A percentile compares a stretch with the other conserved stretches of the same genome.
Conservation (phyloP, 352 stramenopile species). For the Globisporangium irregulare region DNA sequence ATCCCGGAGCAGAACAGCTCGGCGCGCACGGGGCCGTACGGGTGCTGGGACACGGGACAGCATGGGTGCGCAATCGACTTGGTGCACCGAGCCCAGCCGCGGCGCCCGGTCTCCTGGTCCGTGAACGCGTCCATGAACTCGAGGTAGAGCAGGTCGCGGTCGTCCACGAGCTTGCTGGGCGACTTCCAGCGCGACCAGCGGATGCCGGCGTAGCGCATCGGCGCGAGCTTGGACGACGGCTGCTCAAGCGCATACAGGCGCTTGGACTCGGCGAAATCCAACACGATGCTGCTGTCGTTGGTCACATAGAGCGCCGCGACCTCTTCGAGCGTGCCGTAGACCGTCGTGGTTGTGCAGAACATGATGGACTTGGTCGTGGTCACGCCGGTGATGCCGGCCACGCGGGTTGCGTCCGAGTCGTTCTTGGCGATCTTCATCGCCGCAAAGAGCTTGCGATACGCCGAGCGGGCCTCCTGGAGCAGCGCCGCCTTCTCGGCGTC, state of each 20-base stretch:
- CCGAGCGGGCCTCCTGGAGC: slow-evolving; percentile 22
- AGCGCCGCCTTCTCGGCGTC: slow-evolving; percentile 32
- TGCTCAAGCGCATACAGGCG: slow-evolving; percentile 51
- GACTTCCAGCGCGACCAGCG: slow-evolving; percentile 64
- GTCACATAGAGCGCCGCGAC: slow-evolving; percentile 57
- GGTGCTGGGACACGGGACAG: slow-evolving; percentile 56
- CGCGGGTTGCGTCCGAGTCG: slow-evolving; percentile 28
- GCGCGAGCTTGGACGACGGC: slow-evolving; percentile 29
- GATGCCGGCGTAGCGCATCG: slow-evolving; percentile 43
- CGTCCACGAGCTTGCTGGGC: slow-evolving; percentile 42
- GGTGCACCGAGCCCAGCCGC: slow-evolving; percentile 63
- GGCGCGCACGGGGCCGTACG: slow-evolving; percentile 48
- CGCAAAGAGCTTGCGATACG: slow-evolving; percentile 39
- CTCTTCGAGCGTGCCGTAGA: slow-evolving; percentile 59
- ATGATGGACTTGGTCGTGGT: slow-evolving; percentile 41
- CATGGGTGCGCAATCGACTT: slow-evolving; percentile 61
- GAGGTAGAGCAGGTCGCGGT: slow-evolving; percentile 54
- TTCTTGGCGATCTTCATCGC: slow-evolving; percentile 32
- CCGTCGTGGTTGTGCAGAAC: slow-evolving; percentile 53
- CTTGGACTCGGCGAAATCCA: slow-evolving; percentile 49
- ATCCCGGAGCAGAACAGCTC: slow-evolving; percentile 53
- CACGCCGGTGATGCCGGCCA: slow-evolving; percentile 25
- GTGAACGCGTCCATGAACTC: slow-evolving; percentile 73
- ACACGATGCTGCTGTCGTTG: slow-evolving; percentile 35
- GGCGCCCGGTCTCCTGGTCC: slow-evolving; percentile 47